Conservation (phyloP, 805 yeast species). For the Saccharomycopsis amapae region DNA sequence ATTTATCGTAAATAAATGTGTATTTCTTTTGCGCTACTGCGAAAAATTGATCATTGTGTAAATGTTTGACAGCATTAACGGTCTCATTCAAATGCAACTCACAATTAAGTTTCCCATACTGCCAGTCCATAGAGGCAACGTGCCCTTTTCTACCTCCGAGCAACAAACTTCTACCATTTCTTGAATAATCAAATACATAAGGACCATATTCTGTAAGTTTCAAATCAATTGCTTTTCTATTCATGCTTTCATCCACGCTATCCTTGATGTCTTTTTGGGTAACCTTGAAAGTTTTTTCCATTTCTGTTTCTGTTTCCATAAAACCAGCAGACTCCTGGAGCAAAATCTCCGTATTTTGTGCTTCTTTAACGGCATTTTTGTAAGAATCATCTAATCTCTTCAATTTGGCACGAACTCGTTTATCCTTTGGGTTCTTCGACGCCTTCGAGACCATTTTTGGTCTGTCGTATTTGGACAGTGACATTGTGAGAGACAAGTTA, state of each 20-base stretch:
- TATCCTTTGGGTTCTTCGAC: conserved; percentile 34
- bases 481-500: too few relatives aligned
- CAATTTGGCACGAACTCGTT: conserved; percentile 56
- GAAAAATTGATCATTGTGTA: conserved; percentile 87
- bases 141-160: conserved; percentile 92
- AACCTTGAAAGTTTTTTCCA: conserved; percentile 88
- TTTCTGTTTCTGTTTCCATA: conserved; percentile 83
- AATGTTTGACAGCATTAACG: conserved; percentile 79
- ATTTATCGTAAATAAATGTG: conserved; percentile 83
- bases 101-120: conserved; percentile 71
- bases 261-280: conserved; percentile 70
- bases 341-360: conserved; percentile 80
- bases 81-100: conserved; percentile 87
- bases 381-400: conserved; percentile 64
- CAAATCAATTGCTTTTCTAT: conserved; percentile 67
- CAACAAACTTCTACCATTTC: conserved; percentile 81
- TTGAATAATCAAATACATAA: conserved; percentile 68
- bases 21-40: conserved; percentile 97
- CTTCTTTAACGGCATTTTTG: conserved; percentile 71
- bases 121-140: conserved; percentile 94
- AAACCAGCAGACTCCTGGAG: conserved; percentile 80
- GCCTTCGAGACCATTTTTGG: too few relatives aligned
- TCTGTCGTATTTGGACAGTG: background rate
- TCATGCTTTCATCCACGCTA: conserved; percentile 71
- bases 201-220: conserved; percentile 79